These are phyloP conservation scores for Fusarium ramigenum DNA, from an alignment of 2,329 filamentous ascomycete genomes.

Conservation along the genomic window DNA sequence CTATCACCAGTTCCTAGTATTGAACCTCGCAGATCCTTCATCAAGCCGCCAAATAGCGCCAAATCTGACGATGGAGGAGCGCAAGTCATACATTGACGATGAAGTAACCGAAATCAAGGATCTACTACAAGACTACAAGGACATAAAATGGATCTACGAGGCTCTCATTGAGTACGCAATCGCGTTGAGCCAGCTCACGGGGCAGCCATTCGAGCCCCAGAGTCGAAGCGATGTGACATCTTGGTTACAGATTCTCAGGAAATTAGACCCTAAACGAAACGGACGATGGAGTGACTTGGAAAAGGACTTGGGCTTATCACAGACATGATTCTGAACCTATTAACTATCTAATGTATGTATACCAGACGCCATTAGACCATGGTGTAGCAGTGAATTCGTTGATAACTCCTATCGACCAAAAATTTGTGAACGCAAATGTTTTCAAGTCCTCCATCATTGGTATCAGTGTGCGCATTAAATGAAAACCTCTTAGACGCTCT, in stretches of 20 bases:
- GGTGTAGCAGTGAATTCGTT: background rate
- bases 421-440: background rate
- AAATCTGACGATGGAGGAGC: constrained; percentile 68
- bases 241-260: constrained; percentile 73
- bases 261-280: constrained; percentile 76
- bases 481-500: background rate
- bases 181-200: constrained; percentile 63
- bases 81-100: constrained; percentile 69
- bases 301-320: constrained; percentile 47
- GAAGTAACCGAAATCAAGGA: constrained; percentile 81
- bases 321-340: background rate
- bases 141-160: constrained; percentile 87
- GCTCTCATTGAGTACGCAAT: constrained; percentile 80
- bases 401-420: background rate
- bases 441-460: background rate
- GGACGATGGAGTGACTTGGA: constrained; percentile 81
- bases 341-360: background rate
- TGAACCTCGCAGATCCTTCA: constrained; percentile 66
- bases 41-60: constrained; percentile 69
- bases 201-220: constrained; percentile 49
- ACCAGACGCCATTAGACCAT: background rate
- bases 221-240: constrained; percentile 57
- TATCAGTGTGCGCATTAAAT: constrained; percentile 11
- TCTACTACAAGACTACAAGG: constrained; percentile 66
- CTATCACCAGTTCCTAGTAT: constrained; percentile 90